These are phyloP conservation scores for Oryza coarctata DNA, from an alignment of 176 grass and related monocot genomes.

Conservation along the genomic window DNA sequence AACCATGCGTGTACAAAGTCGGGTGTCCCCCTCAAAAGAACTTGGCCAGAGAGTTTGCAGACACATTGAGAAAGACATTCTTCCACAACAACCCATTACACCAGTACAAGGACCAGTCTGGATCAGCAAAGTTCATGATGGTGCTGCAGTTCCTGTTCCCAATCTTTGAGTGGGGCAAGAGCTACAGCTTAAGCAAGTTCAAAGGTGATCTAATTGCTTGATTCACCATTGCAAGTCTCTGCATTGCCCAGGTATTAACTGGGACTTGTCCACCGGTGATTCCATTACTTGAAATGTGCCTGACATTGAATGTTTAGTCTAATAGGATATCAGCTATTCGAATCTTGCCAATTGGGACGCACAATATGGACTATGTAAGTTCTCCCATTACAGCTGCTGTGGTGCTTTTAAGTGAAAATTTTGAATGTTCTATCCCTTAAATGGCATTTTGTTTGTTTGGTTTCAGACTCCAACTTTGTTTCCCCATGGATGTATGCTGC, in stretches of 20 bases:
- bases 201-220: constrained; percentile 88
- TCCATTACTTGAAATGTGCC: neutral
- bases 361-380: constrained; percentile 90
- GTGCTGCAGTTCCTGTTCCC: constrained; percentile 78
- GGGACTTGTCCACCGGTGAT: neutral
- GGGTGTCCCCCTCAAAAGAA: constrained; percentile 61
- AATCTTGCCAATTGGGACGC: constrained; percentile 91
- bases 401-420: neutral
- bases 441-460: constrained; percentile 24
- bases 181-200: constrained; percentile 73
- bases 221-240: constrained; percentile 94
- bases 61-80: constrained; percentile 76
- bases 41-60: constrained; percentile 51
- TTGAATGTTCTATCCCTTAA: constrained; percentile 13
- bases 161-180: constrained; percentile 67
- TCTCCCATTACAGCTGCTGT: neutral
- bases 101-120: constrained; percentile 65
- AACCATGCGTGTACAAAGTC: constrained; percentile 60
- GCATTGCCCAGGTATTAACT: constrained; percentile 83
- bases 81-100: constrained; percentile 69
- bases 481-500: constrained; percentile 84
- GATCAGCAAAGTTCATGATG: constrained; percentile 48
- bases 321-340: constrained; percentile 91
- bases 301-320: constrained; percentile 25
- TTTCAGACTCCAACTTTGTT: constrained; percentile 88